phyloP scores from a whole-genome alignment of 306 rosid genomes.

The Cucumis sativus region DNA sequence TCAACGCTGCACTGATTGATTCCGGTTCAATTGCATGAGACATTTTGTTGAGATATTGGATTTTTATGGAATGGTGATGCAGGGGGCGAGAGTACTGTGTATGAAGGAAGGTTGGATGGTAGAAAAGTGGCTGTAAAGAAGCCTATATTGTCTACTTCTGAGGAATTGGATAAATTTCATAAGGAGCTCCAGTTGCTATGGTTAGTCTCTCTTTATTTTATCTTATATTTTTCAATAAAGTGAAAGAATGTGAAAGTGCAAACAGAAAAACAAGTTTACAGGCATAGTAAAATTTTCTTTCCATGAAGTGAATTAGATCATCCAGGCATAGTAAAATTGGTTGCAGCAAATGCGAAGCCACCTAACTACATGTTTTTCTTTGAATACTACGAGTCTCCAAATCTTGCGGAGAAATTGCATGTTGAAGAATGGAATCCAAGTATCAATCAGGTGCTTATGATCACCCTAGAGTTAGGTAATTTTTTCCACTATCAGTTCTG shows the following conservation, averaged over 20 bases:
- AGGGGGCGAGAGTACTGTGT: constrained; percentile 90
- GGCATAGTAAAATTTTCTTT: neutral
- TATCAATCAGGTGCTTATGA: constrained; percentile 25
- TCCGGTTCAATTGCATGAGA: neutral
- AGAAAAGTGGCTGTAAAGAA: constrained; percentile 73
- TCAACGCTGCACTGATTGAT: neutral
- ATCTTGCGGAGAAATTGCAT: constrained; percentile 65
- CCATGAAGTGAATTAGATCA: constrained; percentile 62
- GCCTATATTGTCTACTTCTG: constrained; percentile 65
- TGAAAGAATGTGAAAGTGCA: too few relatives aligned
- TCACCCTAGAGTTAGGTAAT: constrained; percentile 31
- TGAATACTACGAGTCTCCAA: constrained; percentile 47
- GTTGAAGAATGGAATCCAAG: constrained; percentile 36
- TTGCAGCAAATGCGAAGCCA: constrained; percentile 88
- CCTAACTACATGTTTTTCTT: constrained; percentile 87
- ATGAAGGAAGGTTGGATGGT: constrained; percentile 64
- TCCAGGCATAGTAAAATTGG: constrained; percentile 50
- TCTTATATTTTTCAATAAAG: too few relatives aligned
- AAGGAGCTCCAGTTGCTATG: constrained; percentile 75
- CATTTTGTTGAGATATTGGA: neutral
- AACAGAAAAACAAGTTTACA: too few relatives aligned
- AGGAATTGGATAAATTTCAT: constrained; percentile 71
- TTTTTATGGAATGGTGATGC: neutral
- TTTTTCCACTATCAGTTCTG: neutral
- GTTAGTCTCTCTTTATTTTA: constrained; percentile 15